phyloP scores from a whole-genome alignment of 257 asterid genomes.

The Sherardia arvensis region DNA sequence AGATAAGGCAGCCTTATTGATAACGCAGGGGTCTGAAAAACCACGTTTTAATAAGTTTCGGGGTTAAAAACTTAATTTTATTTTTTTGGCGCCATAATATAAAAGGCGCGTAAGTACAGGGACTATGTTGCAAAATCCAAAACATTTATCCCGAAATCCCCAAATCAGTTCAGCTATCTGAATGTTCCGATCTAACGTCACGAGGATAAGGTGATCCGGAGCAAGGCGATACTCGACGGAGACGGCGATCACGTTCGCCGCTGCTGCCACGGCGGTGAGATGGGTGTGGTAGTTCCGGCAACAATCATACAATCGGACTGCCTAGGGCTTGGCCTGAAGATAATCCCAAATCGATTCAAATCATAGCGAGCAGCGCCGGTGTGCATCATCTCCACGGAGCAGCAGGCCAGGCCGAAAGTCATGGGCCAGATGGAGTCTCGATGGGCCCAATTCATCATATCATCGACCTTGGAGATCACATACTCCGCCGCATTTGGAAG shows the following conservation, averaged over 20 bases:
- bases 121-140: too few relatives aligned
- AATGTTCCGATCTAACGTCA: too few relatives aligned
- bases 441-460: constrained; percentile 94
- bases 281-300: constrained; percentile 58
- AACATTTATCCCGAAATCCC: too few relatives aligned
- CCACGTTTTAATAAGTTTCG: too few relatives aligned
- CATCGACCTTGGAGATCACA: constrained; percentile 91
- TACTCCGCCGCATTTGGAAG: constrained; percentile 74
- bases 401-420: constrained; percentile 95
- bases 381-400: constrained; percentile 99
- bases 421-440: constrained; percentile 97
- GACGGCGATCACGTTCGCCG: constrained; percentile 31
- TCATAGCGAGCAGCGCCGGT: constrained; percentile 97
- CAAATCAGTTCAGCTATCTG: too few relatives aligned
- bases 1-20: too few relatives aligned
- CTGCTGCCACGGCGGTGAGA: constrained; percentile 41
- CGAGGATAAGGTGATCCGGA: constrained; percentile 53
- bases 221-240: constrained; percentile 61
- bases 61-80: too few relatives aligned
- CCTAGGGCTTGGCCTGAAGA: constrained; percentile 97
- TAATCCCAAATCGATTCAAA: constrained; percentile 87
- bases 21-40: too few relatives aligned
- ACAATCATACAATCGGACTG: constrained; percentile 93
- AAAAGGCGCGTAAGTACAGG: too few relatives aligned
- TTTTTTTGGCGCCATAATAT: too few relatives aligned